Evolutionary conservation across 176 grass and related monocot species (phyloP).

Genomic region (Triticum monococcum): DNA sequence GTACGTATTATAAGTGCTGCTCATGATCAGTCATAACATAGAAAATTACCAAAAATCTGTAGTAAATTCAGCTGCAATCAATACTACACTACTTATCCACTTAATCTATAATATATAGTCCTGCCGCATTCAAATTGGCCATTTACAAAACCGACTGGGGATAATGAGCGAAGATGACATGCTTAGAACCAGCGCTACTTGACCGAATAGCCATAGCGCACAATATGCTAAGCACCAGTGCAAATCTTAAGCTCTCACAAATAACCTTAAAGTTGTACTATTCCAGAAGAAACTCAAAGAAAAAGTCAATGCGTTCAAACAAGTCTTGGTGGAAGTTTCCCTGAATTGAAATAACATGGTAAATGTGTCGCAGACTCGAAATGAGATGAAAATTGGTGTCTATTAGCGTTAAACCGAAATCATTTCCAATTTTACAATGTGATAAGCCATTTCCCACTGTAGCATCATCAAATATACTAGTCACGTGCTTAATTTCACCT

Average conservation of each 20-base stretch:
- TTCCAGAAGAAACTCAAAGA: neutral
- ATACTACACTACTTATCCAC: neutral
- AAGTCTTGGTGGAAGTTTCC: neutral
- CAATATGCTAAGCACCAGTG: slow-evolving; percentile 10
- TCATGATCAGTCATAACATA: neutral
- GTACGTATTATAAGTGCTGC: neutral
- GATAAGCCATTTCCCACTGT: neutral
- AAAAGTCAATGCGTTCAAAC: neutral
- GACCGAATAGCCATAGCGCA: neutral
- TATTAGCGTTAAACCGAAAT: neutral
- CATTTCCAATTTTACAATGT: slow-evolving; percentile 2
- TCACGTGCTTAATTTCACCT: slow-evolving; percentile 40
- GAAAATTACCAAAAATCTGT: neutral
- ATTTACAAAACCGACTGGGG: neutral
- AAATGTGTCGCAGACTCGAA: neutral
- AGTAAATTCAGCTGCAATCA: neutral
- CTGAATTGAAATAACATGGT: slow-evolving; percentile 3
- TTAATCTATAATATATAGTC: slow-evolving; percentile 8
- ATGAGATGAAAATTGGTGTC: neutral
- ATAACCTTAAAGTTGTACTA: neutral
- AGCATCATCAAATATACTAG: slow-evolving; percentile 1
- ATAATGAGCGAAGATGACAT: slow-evolving; percentile 1
- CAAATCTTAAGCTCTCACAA: neutral
- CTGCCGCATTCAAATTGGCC: neutral
- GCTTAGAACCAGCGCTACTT: slow-evolving; percentile 1